A percentile compares a stretch with the other conserved stretches of the same genome.
Evolutionary conservation across 2,329 filamentous ascomycete species (phyloP).

Genomic region (Pyrenophora graminea): DNA sequence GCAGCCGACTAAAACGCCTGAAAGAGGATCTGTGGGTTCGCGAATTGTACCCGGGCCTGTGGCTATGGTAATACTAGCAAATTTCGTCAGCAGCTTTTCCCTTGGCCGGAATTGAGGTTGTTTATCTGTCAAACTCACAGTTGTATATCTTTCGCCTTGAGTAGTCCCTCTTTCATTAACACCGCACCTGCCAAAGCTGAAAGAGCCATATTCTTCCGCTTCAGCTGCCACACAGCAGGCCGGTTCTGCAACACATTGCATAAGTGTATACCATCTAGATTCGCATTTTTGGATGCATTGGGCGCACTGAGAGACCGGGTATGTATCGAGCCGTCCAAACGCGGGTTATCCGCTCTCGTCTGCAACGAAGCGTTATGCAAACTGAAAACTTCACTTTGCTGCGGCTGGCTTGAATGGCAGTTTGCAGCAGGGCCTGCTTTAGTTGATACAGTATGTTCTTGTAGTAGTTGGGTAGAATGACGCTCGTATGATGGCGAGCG

Average conservation of each 20-base stretch:
- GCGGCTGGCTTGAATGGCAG: background rate
- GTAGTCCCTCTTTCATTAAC: slow-evolving; percentile 31
- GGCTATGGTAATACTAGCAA: slow-evolving; percentile 16
- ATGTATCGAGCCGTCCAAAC: too few relatives aligned
- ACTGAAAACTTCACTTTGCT: background rate
- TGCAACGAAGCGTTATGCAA: too few relatives aligned
- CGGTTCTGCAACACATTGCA: slow-evolving; percentile 33
- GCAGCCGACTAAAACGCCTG: slow-evolving; percentile 23
- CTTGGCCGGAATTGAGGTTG: too few relatives aligned
- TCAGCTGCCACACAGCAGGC: slow-evolving; percentile 36
- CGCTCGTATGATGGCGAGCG: background rate
- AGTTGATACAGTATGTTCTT: background rate
- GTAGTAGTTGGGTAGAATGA: background rate
- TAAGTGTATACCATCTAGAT: slow-evolving; percentile 10
- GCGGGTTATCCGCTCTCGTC: too few relatives aligned
- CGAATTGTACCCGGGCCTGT: slow-evolving; percentile 13
- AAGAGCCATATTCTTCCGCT: slow-evolving; percentile 28
- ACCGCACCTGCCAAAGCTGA: slow-evolving; percentile 35
- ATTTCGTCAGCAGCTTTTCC: too few relatives aligned
- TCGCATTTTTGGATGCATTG: background rate
- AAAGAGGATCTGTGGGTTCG: slow-evolving; percentile 33
- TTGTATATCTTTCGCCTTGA: slow-evolving; percentile 31
- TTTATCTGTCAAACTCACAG: slow-evolving; percentile 20
- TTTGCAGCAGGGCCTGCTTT: too few relatives aligned
- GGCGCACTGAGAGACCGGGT: background rate